Conservation (phyloP, 1,139 yeast genomes). For the Williopsis jadinii region DNA sequence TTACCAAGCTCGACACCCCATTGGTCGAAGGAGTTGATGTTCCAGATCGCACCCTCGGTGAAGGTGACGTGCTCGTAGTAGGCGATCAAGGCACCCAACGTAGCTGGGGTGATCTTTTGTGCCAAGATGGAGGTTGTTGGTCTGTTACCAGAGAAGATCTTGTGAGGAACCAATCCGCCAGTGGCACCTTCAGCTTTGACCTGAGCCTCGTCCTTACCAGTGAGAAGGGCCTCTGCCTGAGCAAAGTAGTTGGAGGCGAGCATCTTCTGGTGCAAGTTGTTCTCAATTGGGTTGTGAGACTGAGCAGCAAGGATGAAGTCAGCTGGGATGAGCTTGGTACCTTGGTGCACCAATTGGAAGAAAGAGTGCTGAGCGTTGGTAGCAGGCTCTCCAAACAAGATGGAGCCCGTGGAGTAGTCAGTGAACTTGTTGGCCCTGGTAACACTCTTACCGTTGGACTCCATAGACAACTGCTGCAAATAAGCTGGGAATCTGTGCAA, state of each 20-base stretch:
- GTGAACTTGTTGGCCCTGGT: constrained; percentile 88
- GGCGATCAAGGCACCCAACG: constrained; percentile 92
- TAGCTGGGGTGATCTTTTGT: constrained; percentile 92
- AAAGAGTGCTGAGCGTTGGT: constrained; percentile 98
- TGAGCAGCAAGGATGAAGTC: constrained; percentile 96
- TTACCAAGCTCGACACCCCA: constrained; percentile 99
- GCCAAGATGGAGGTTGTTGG: constrained; percentile 97
- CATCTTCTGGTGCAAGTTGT: constrained; percentile 93
- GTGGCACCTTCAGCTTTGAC: constrained; percentile 89
- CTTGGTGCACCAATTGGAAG: constrained; percentile 99
- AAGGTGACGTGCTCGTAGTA: constrained; percentile 96
- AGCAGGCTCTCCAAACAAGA: constrained; percentile 96
- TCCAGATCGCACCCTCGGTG: constrained; percentile 98
- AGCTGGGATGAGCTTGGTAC: constrained; percentile 93
- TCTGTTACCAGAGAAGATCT: constrained; percentile 94
- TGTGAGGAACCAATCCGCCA: constrained; percentile 86
- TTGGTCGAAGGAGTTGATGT: constrained; percentile 98
- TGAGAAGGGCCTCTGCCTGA: constrained; percentile 96
- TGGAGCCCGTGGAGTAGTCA: constrained; percentile 91
- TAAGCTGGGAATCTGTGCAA: constrained; percentile 99
- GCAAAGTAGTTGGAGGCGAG: constrained; percentile 98
- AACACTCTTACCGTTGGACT: constrained; percentile 96
- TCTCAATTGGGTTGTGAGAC: constrained; percentile 95
- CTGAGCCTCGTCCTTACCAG: constrained; percentile 81
- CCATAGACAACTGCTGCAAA: constrained; percentile 97